Evolutionary conservation across 345 rosid genomes (phyloP).

Genomic region (Eucalyptus sp.): DNA sequence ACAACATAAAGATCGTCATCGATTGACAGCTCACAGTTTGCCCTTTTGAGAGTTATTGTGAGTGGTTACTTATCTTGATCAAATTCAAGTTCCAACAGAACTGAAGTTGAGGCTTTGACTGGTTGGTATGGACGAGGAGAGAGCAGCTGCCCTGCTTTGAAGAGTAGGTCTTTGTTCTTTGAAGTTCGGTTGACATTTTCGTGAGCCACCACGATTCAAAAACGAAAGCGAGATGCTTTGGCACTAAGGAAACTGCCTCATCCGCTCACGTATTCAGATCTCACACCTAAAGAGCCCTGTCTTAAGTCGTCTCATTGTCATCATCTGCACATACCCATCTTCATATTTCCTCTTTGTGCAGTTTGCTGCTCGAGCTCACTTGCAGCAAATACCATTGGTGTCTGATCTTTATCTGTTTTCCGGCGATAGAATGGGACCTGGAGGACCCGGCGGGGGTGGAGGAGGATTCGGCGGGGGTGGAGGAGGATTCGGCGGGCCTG

Average conservation of each 20-base stretch:
- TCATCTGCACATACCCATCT: background rate
- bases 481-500: background rate
- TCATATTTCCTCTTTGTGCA: background rate
- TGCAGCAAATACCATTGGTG: background rate
- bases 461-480: background rate
- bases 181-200: background rate
- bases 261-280: background rate
- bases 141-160: background rate
- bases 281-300: background rate
- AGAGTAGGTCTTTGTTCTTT: background rate
- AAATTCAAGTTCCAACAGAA: background rate
- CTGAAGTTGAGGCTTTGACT: background rate
- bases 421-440: slow-evolving; percentile 5
- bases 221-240: background rate
- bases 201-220: background rate
- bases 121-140: background rate
- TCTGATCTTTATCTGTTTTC: background rate
- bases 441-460: background rate
- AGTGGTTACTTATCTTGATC: background rate
- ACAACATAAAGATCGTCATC: background rate
- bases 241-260: background rate
- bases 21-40: background rate
- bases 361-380: background rate
- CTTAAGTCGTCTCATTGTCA: background rate
- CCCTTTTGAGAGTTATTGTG: background rate